phyloP scores from a whole-genome alignment of 148 eudicot species.

The Spergularia marina region DNA sequence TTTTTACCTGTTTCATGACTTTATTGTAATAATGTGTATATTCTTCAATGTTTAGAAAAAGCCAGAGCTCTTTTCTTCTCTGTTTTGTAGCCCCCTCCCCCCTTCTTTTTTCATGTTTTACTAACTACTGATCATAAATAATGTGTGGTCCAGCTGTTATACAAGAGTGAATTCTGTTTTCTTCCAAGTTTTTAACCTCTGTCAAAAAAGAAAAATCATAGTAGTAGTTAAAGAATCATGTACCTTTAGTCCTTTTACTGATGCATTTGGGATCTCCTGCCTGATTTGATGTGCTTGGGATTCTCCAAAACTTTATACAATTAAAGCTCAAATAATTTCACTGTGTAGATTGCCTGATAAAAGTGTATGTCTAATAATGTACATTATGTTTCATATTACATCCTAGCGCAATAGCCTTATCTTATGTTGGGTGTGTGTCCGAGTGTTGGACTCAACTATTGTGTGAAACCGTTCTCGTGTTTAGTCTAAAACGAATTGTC shows the following conservation, averaged over 20 bases:
- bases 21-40: background rate
- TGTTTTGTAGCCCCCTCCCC: background rate
- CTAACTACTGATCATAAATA: background rate
- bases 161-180: background rate
- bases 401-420: no score
- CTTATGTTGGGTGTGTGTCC: no score
- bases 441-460: no score
- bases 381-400: no score
- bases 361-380: no score
- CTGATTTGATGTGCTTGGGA: background rate
- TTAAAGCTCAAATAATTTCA: background rate
- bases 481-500: no score
- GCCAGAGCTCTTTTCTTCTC: constrained; percentile 12
- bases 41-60: constrained; percentile 20
- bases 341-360: no score
- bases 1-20: background rate
- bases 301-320: background rate
- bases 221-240: background rate
- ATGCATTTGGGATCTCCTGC: background rate
- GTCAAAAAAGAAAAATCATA: background rate
- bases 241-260: background rate
- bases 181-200: background rate
- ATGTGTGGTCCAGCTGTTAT: constrained; percentile 23
- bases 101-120: constrained; percentile 24
- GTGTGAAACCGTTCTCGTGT: no score